Evolutionary conservation across 495 filamentous ascomycete species (phyloP).

Genomic region (Hypoxylon lenormandii): DNA sequence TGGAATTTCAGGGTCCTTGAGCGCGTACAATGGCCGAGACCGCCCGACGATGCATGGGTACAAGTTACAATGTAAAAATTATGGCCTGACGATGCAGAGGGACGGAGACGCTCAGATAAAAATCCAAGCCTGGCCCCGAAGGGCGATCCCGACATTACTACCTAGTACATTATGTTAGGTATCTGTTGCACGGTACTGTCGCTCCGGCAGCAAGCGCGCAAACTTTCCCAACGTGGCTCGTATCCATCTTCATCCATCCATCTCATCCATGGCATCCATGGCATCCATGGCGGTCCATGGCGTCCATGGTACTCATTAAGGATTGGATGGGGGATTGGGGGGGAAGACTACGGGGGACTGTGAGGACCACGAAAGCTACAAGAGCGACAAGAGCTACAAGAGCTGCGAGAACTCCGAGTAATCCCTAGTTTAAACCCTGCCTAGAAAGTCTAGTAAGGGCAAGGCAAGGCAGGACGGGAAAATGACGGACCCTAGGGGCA

Average conservation of each 20-base stretch:
- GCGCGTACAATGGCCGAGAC: constrained; percentile 51
- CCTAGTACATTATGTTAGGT: constrained; percentile 7
- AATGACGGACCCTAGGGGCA: constrained; percentile 38
- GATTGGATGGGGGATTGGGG: too few species aligned
- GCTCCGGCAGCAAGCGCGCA: too few species aligned
- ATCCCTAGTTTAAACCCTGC: constrained; percentile 1
- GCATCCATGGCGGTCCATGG: too few species aligned
- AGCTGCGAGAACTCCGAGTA: constrained; percentile 4
- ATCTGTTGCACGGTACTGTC: constrained; percentile 4
- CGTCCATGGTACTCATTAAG: too few species aligned
- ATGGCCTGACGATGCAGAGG: constrained; percentile 53
- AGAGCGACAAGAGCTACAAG: background rate
- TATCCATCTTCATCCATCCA: too few species aligned
- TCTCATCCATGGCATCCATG: too few species aligned
- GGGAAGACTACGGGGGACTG: too few species aligned
- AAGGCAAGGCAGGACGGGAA: constrained; percentile 25
- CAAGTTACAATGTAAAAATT: constrained; percentile 43
- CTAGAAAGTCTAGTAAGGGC: background rate
- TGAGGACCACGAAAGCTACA: too few species aligned
- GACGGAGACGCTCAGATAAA: constrained; percentile 48
- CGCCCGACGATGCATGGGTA: constrained; percentile 51
- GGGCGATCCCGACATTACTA: constrained; percentile 36
- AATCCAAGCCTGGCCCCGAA: constrained; percentile 37
- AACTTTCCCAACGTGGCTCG: background rate
- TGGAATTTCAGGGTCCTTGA: constrained; percentile 21